Evolutionary conservation across 805 yeast genomes (phyloP), one percentile per base, ranked within the genome.

Genomic region (Candida ascalaphidarum): DNA sequence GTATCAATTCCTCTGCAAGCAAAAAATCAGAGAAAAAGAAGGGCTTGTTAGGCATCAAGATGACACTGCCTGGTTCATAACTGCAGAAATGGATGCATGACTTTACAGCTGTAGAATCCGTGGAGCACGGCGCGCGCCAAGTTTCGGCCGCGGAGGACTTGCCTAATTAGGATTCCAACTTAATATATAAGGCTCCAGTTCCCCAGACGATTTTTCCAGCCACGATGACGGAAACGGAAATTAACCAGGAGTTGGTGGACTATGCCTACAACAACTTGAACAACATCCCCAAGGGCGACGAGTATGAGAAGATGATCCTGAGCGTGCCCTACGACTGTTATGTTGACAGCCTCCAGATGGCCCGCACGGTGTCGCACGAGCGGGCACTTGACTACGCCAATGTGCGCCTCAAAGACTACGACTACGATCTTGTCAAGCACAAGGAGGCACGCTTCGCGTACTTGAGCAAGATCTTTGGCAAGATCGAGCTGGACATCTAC

Each of bases 241-340:
- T n/a, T n/a, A n/a, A n/a, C n/a, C n/a, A n/a, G n/a, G 57, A 58
- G 26, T 44, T 58, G 20, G 60, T 59, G 11, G 48, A 47, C 11
- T 58, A 43, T 34, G 63, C 60, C 11, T 50, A 50, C 35, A 40
- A 44, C 11, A 55, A 56, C 32, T 47, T 55, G 31, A 37, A 44
- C 10, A 52, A 56, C 34, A 26, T 56, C n/a, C 63, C 65, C 16
- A 33, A 43, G 25, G 48, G 62, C 1, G 55, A 44, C 3, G 70
- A 70, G 27, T 76, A 74, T 45, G 72, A 71, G 38, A 59, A 56
- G 36, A 73, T 75, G 80, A 67, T 76, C 35, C 59, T 68, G 33
- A 67, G 77, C 2, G 45, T 61, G 41, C 58, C 61, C 2, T 76
- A 72, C 48, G 46, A 65, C 34, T 50, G 55, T 39, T 40, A 48